Percentiles rank a stretch among this genome's conserved stretches.
These are phyloP conservation scores for Flaveria sonorensis DNA, from an alignment of 129 eudicot genomes.

Conservation along the genomic window DNA sequence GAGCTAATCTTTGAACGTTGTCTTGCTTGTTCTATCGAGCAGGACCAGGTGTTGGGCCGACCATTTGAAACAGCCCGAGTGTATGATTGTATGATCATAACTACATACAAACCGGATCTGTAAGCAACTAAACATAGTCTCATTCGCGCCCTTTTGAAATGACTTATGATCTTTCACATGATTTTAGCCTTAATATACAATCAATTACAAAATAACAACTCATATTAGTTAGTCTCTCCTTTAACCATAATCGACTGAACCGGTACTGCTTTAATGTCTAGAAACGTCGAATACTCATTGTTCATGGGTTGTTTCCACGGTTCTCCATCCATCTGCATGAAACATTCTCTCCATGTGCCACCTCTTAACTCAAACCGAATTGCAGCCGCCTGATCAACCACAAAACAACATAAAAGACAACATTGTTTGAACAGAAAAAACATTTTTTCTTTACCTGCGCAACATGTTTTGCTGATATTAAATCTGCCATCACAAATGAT, in stretches of 20 bases:
- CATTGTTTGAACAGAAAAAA: neutral
- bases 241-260: conserved; percentile 65
- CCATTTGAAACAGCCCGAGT: neutral
- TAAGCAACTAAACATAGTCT: neutral
- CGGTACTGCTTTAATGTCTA: conserved; percentile 68
- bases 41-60: neutral
- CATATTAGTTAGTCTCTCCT: conserved; percentile 40
- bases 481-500: conserved; percentile 90
- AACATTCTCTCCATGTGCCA: conserved; percentile 76
- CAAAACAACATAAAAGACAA: conserved; percentile 2
- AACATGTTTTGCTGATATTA: conserved; percentile 89
- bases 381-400: conserved; percentile 57
- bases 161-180: neutral
- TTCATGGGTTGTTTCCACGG: conserved; percentile 91
- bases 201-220: conserved; percentile 18
- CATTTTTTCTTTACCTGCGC: conserved; percentile 63
- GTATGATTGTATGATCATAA: neutral
- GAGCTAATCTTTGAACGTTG: neutral
- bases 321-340: conserved; percentile 88
- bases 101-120: neutral
- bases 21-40: neutral
- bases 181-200: neutral
- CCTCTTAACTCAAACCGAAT: conserved; percentile 83
- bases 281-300: conserved; percentile 65
- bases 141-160: neutral